Evolutionary conservation across 495 filamentous ascomycete genomes (phyloP).

Genomic region (Aspergillus funiculosus): DNA sequence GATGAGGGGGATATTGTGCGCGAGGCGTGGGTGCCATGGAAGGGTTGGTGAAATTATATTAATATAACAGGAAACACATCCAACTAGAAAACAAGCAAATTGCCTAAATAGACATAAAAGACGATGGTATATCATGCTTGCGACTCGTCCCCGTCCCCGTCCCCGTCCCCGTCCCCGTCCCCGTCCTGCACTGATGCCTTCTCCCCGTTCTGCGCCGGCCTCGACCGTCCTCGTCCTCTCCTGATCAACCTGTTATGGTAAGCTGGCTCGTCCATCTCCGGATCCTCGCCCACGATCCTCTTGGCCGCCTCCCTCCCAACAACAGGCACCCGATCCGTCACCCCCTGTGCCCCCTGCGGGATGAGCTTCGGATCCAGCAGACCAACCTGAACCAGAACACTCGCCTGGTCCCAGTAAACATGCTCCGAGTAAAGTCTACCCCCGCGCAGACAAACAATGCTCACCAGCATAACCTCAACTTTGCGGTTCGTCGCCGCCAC

Average conservation of each 20-base stretch:
- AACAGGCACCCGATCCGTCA: slow-evolving; percentile 64
- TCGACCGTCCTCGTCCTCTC: slow-evolving; percentile 19
- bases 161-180: neutral
- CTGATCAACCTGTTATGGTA: slow-evolving; percentile 40
- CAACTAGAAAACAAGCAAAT: neutral
- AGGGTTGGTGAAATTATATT: slow-evolving; percentile 26
- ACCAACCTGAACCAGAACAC: slow-evolving; percentile 70
- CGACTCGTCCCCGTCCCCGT: neutral
- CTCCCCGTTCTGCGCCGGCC: neutral
- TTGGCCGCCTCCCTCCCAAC: slow-evolving; percentile 60
- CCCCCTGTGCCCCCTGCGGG: slow-evolving; percentile 40
- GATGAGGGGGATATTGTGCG: slow-evolving; percentile 21
- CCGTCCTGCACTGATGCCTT: neutral
- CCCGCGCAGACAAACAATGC: slow-evolving; percentile 67
- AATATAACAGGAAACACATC: neutral
- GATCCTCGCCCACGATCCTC: slow-evolving; percentile 59
- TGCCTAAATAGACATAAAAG: too few relatives aligned
- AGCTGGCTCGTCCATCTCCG: slow-evolving; percentile 32
- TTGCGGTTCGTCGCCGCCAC: slow-evolving; percentile 62
- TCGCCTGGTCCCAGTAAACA: slow-evolving; percentile 84
- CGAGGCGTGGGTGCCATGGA: slow-evolving; percentile 32
- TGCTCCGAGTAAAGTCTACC: slow-evolving; percentile 76
- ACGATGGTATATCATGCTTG: too few relatives aligned
- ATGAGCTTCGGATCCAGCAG: slow-evolving; percentile 61
- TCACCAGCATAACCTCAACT: slow-evolving; percentile 67